Evolutionary conservation across 208 protist genomes (phyloP).

Genomic region (Leishmania turanica): DNA sequence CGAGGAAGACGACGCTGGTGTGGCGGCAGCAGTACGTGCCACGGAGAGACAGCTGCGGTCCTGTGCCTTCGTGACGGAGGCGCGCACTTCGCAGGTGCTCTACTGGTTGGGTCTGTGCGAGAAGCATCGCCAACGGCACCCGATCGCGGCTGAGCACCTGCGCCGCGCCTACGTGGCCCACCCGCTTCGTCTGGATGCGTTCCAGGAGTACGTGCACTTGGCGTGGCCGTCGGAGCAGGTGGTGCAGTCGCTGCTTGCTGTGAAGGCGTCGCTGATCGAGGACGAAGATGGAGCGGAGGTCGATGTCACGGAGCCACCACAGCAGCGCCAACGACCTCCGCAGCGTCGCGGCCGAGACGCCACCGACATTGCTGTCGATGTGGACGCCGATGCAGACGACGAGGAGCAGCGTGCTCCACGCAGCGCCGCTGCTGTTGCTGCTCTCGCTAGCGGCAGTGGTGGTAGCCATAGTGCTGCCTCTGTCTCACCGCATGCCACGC

Average conservation of each 20-base stretch:
- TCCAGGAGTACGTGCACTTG: constrained; percentile 49
- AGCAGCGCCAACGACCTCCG: constrained; percentile 9
- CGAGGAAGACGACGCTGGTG: constrained; percentile 4
- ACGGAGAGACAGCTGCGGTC: constrained; percentile 10
- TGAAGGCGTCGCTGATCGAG: constrained; percentile 19
- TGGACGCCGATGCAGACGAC: not conserved
- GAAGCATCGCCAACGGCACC: constrained; percentile 35
- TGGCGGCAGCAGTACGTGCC: not conserved
- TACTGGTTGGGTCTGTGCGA: constrained; percentile 75
- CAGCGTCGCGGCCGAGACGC: constrained; percentile 20
- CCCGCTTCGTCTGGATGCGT: constrained; percentile 58
- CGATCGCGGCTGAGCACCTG: constrained; percentile 27
- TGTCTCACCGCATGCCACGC: not conserved
- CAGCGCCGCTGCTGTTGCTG: not conserved
- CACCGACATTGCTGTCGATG: not conserved
- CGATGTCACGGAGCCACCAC: constrained; percentile 3
- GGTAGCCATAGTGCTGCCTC: not conserved
- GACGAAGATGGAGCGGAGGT: constrained; percentile 17
- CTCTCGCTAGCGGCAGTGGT: not conserved
- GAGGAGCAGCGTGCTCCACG: constrained; percentile 7
- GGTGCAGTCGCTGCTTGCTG: constrained; percentile 19
- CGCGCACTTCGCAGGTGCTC: constrained; percentile 36
- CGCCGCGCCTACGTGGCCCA: constrained; percentile 27
- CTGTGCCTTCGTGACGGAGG: constrained; percentile 32
- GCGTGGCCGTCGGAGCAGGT: constrained; percentile 18